Evolutionary conservation across 202 grass and related monocot genomes (phyloP), one percentile per base, ranked within the genome.

Genomic region (Setaria viridis): DNA sequence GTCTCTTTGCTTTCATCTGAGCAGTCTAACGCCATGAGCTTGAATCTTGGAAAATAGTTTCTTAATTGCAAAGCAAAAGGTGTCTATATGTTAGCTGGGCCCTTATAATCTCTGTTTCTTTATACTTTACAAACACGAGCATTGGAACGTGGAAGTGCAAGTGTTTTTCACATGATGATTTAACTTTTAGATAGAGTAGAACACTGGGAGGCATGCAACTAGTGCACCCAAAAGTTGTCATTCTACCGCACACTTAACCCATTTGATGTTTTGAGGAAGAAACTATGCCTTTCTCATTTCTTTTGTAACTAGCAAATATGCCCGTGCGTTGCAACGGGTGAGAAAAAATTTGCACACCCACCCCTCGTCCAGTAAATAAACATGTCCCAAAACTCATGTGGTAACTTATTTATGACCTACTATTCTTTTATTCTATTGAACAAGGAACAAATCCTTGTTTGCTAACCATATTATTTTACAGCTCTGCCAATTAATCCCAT

Each of bases 101-200:
- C 54, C 72, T 54, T 55, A 15, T 63, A 35, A 64, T 56, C 42
- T 82, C 20, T 33, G 57, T 21, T 81, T 77, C 82, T 64, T 70
- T 80, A 32, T 67, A 10, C 59, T 63, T 71, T 45, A 32, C 64
- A 70, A 46, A 49, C 29, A 25, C 11, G 72, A 58, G 25, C 11
- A 50, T 7, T 67, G 45, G 9, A 54, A 62, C 2, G 48, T 50
- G 12, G 8, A 68, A 41, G 17, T 35, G 71, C 3, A 54, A 33
- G 3, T 5, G 3, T 72, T 81, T 74, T 55, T 20, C 12, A 32
- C 21, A 50, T 82, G 32, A 50, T 66, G 72, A 7, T 42, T 43
- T 4, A 41, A 41, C 4, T 12, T 49, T 65, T 41, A 0, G 17
- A 56, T 66, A 62, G 5, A 62, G 12, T 5, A 15, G 48, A 50